Base-by-base conservation (phyloP, 345 rosid genomes). In the Carallia pectinifolia region DNA sequence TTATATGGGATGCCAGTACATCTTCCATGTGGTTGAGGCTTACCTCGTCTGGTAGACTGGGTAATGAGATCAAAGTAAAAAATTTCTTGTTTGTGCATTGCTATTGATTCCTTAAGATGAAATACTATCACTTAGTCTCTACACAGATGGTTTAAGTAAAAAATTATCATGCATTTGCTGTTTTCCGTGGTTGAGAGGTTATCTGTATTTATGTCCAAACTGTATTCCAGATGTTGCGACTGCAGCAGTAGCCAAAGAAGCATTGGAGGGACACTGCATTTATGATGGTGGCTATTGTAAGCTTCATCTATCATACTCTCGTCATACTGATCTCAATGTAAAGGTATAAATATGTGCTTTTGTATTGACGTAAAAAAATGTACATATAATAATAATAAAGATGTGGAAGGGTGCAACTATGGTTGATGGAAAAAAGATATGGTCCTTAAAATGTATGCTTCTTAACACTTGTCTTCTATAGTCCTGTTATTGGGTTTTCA, bases 271-370 rank as follows among this genome's bases (percentile, higher is more conserved):
- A 77, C 97, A 91, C 75, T 87, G 97, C 97, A 95, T 95, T 79
- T 92, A 92, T 90, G 97, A 95, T 86, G 97, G 97, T 87, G 97
- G 97, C 90, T 92, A 92, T 82, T 95, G 97, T 92, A 92, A 95
- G 97, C 97, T 95, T 95, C 97, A 91, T 90, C 97, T 94, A 91
- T 82, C 96, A 90, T 91, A 94, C 90, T 91, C 99, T 92, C 97
- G 97, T 95, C 99, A 95, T 95, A 92, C 97, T 95, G 99, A 95
- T 92, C 99, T 95, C 89, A 95, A 92, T 92, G 91, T 95, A 67
- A 95, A 95, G 99, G 97, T 95, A 95, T 87, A 86, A 79, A 85
- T 79, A 80, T 80, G 76, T 83, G 87, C 67, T 82, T 85, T 88
- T 77, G 85, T 81, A 81, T 85, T 85, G 68, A 80, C 79, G 78